phyloP scores from a whole-genome alignment of 768 basidiomycete species.

The Tubosaeta sp. region DNA sequence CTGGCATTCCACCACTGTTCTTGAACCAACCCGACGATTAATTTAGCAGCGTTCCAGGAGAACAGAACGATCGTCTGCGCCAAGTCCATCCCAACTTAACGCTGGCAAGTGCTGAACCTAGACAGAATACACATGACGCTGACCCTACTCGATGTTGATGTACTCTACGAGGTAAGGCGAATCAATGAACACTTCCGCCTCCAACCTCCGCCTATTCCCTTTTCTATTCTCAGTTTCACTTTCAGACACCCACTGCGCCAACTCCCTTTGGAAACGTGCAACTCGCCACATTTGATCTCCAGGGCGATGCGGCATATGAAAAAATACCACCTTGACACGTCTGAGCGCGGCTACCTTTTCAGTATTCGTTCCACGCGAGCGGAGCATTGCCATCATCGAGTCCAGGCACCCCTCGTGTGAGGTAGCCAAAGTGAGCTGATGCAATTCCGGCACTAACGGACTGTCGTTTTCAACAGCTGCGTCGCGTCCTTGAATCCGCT shows the following conservation, averaged over 20 bases:
- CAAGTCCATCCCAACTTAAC: too few relatives aligned
- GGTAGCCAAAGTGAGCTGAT: constrained; percentile 14
- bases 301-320: not conserved
- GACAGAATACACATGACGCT: too few relatives aligned
- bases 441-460: constrained; percentile 6
- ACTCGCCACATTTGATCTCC: not conserved
- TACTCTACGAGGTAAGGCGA: constrained; percentile 7
- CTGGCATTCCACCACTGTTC: too few relatives aligned
- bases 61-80: too few relatives aligned
- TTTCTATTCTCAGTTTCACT: not conserved
- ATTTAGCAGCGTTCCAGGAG: too few relatives aligned
- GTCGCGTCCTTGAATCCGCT: not conserved
- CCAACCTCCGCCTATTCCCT: not conserved
- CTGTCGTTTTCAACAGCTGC: not conserved
- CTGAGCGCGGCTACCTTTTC: constrained; percentile 3
- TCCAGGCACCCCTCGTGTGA: constrained; percentile 10
- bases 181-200: constrained; percentile 2
- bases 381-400: constrained; percentile 6
- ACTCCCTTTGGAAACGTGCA: not conserved
- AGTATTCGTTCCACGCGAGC: constrained; percentile 5
- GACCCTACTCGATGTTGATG: not conserved
- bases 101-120: too few relatives aligned
- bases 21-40: too few relatives aligned
- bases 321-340: constrained; percentile 3
- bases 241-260: not conserved